Evolutionary conservation across 78 protist genomes (phyloP).

Genomic region (Neovahlkampfia damariscottae): DNA sequence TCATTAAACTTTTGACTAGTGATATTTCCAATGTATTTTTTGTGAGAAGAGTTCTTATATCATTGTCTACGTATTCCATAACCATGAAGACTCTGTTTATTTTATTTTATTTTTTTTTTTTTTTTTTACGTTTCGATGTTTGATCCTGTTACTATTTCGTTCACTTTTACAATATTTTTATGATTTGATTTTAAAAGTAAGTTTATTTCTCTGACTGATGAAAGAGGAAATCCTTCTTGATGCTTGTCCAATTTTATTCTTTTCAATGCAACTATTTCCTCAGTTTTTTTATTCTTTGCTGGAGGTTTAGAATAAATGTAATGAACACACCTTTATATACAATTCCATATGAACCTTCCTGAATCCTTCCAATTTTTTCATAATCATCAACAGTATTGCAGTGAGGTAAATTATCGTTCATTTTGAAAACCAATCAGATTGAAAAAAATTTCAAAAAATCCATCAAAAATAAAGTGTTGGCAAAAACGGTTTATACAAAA

Average conservation of each 20-base stretch:
- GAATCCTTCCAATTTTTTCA: neutral
- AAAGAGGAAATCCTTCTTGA: constrained; percentile 21
- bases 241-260: constrained; percentile 3
- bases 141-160: constrained; percentile 3
- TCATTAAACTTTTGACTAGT: constrained; percentile 14
- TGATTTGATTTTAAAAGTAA: constrained; percentile 3
- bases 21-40: neutral
- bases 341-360: neutral
- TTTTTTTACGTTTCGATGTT: too few species aligned
- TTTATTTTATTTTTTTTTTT: too few species aligned
- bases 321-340: constrained; percentile 15
- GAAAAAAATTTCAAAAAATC: too few species aligned
- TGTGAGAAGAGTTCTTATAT: too few species aligned
- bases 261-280: constrained; percentile 9
- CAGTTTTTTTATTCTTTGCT: neutral
- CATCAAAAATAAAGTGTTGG: too few species aligned
- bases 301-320: too few species aligned
- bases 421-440: too few species aligned
- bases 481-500: too few species aligned
- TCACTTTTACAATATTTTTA: constrained; percentile 9
- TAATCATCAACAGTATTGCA: neutral
- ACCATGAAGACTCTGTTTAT: too few species aligned
- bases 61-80: too few species aligned
- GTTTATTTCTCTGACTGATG: constrained; percentile 19
- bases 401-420: too few species aligned